Evolutionary conservation across 2,329 filamentous ascomycete genomes (phyloP).

Genomic region (Rhinocladiella mackenziei): DNA sequence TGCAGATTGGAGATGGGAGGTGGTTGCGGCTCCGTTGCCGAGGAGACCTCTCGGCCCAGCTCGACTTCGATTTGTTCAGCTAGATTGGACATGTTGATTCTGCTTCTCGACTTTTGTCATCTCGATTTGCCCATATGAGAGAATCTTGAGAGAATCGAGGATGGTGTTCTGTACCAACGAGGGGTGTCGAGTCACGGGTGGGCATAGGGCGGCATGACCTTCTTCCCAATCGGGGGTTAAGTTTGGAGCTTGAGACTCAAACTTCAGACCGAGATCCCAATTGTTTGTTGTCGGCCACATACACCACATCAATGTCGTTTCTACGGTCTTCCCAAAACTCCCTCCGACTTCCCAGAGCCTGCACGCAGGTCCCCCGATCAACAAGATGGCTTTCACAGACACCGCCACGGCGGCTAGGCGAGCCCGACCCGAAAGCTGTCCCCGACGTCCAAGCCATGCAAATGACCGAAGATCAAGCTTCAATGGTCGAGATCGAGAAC

Average conservation of each 20-base stretch:
- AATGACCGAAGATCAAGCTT: constrained; percentile 39
- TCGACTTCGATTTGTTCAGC: too few species aligned
- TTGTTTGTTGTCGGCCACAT: not conserved
- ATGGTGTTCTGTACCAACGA: too few species aligned
- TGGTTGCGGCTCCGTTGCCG: too few species aligned
- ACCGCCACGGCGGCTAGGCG: constrained; percentile 39
- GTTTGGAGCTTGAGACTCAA: not conserved
- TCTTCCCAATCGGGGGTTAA: not conserved
- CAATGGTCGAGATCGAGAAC: constrained; percentile 40
- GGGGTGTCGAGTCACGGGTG: too few species aligned
- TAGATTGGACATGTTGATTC: too few species aligned
- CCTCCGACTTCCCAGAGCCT: constrained; percentile 30
- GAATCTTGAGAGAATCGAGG: too few species aligned
- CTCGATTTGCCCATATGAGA: too few species aligned
- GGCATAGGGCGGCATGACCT: not conserved
- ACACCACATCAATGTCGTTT: constrained; percentile 56
- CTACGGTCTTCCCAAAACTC: constrained; percentile 53
- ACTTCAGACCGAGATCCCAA: not conserved
- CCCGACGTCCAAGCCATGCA: constrained; percentile 38
- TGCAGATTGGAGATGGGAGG: too few species aligned
- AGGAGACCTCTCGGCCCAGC: too few species aligned
- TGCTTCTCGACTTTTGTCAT: too few species aligned
- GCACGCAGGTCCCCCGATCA: constrained; percentile 29
- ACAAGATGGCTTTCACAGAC: constrained; percentile 49
- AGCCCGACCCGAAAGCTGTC: constrained; percentile 41